These are phyloP conservation scores for Fusarium caatingaense DNA, from an alignment of 2,329 filamentous ascomycete species.

Conservation along the genomic window DNA sequence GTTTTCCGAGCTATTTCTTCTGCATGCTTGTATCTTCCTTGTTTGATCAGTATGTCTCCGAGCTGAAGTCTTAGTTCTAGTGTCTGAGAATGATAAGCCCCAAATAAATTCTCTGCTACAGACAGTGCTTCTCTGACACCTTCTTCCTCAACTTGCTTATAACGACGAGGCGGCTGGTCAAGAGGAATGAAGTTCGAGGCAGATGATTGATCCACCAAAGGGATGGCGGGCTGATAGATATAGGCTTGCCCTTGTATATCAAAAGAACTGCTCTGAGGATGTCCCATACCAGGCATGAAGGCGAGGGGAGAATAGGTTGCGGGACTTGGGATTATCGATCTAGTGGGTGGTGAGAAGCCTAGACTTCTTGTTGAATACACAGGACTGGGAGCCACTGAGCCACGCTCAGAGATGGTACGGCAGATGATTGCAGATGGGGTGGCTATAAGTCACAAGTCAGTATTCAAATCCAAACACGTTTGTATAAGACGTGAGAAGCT, in stretches of 20 bases:
- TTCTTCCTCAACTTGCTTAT: not conserved
- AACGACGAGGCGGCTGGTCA: rapidly evolving
- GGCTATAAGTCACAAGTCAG: not conserved
- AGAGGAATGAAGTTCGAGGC: rapidly evolving
- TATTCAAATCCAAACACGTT: rapidly evolving
- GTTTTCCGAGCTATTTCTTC: not conserved
- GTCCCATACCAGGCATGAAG: rapidly evolving
- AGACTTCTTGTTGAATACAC: not conserved
- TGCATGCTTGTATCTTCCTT: not conserved
- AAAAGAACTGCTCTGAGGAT: rapidly evolving
- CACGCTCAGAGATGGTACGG: not conserved
- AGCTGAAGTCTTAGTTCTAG: rapidly evolving
- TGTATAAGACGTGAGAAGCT: rapidly evolving
- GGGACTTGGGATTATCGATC: not conserved
- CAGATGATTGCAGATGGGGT: not conserved
- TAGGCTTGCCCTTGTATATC: not conserved
- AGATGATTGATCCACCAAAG: rapidly evolving
- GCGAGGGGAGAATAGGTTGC: rapidly evolving
- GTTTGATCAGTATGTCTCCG: rapidly evolving
- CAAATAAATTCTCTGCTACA: not conserved
- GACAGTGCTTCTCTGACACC: not conserved
- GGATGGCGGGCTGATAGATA: rapidly evolving
- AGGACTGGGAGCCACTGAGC: not conserved
- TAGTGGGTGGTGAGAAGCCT: rapidly evolving
- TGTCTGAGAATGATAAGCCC: not conserved